Evolutionary conservation across 2,329 filamentous ascomycete species (phyloP).

Genomic region (Grosmannia clavigera): DNA sequence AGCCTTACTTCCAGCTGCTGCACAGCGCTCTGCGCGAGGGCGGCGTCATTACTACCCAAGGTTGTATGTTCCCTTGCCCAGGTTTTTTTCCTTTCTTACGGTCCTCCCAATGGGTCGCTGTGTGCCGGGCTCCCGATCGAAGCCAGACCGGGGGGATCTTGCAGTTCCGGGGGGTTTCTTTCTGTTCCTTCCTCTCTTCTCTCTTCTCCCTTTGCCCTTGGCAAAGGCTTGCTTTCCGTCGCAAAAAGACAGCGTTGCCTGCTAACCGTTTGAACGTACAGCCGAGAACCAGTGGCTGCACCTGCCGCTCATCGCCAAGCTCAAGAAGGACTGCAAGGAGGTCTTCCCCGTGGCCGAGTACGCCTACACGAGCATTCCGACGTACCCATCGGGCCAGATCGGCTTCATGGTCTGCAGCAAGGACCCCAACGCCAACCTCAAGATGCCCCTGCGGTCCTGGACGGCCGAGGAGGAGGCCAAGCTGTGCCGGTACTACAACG

Average conservation of each 20-base stretch:
- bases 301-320: constrained; percentile 79
- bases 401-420: constrained; percentile 99
- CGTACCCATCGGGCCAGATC: constrained; percentile 97
- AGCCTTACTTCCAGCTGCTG: constrained; percentile 95
- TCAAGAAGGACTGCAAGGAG: constrained; percentile 93
- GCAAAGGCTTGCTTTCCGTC: background rate
- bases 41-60: constrained; percentile 99
- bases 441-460: constrained; percentile 73
- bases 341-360: constrained; percentile 98
- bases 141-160: background rate
- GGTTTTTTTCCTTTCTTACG: constrained; percentile 7
- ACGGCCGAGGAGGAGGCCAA: constrained; percentile 79
- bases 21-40: constrained; percentile 81
- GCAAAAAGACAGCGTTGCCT: background rate
- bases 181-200: background rate
- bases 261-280: constrained; percentile 25
- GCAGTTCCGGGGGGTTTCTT: background rate
- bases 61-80: constrained; percentile 66
- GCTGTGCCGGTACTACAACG: constrained; percentile 93
- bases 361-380: constrained; percentile 97
- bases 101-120: constrained; percentile 1
- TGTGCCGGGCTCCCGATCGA: background rate
- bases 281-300: constrained; percentile 99
- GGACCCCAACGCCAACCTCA: constrained; percentile 73
- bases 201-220: background rate